Conservation (phyloP, 2,329 filamentous ascomycete species). For the Aspergillus pseudotamarii region DNA sequence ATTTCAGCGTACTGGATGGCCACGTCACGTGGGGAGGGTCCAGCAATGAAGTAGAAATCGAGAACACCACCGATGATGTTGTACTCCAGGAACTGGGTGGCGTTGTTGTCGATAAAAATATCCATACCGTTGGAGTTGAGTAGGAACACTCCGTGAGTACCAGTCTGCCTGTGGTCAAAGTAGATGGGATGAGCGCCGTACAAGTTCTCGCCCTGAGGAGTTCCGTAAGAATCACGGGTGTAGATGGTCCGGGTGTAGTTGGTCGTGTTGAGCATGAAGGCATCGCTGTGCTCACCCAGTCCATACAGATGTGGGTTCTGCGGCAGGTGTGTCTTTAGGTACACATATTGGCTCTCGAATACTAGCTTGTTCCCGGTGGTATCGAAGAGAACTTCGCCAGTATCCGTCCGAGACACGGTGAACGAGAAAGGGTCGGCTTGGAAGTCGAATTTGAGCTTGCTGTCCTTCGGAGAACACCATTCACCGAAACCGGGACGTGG, state of each 20-base stretch:
- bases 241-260: background rate
- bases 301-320: conserved; percentile 73
- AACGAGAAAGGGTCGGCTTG: background rate
- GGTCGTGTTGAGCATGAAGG: conserved; percentile 45
- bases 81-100: conserved; percentile 64
- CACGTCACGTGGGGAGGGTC: conserved; percentile 60
- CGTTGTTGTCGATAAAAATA: conserved; percentile 65
- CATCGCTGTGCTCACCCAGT: conserved; percentile 75
- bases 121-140: conserved; percentile 78
- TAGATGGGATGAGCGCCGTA: conserved; percentile 76
- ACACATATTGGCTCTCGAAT: conserved; percentile 75
- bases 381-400: conserved; percentile 57
- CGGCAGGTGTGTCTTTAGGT: conserved; percentile 67
- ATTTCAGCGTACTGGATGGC: conserved; percentile 62
- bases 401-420: conserved; percentile 45
- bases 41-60: conserved; percentile 69
- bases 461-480: background rate
- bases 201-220: conserved; percentile 52
- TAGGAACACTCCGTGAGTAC: conserved; percentile 68
- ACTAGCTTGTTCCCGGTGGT: conserved; percentile 65
- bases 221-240: background rate
- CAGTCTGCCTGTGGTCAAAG: conserved; percentile 64
- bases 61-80: conserved; percentile 76
- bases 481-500: background rate
- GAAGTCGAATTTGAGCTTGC: background rate